Evolutionary conservation across 306 rosid species (phyloP), one percentile per base, ranked within the genome.

Genomic region (Glycine latifolia): DNA sequence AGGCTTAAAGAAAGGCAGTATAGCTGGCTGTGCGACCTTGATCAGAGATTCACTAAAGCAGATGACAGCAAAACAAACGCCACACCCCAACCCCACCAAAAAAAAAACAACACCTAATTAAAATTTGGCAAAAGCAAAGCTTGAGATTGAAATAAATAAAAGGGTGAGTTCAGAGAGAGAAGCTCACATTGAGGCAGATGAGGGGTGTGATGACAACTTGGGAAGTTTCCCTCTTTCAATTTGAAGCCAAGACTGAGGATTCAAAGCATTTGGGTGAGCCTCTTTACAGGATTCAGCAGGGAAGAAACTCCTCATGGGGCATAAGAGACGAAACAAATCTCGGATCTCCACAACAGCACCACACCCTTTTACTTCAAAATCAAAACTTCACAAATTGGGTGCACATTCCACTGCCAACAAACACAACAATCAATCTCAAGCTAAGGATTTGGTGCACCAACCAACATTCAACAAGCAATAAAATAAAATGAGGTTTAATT

Each of bases 301-400:
- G 84, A 94, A 91, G 89, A 92, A 94, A 83, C 89, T 87, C 94
- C 86, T 94, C 98, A 94, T 94, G 55, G 93, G 88, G 97, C 93
- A 87, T 88, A 89, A 85, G 80, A 92, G 71, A 76, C 81, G 78
- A 78, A 89, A 66, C 88, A 91, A 83, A 47, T 92, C 88, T 89
- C 92, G 85, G 97, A 94, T 91, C 97, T 92, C 92, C 89, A 87
- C 89, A 87, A 86, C 65, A 87, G 79, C 81, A 67, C 85, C 53
- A 80, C 67, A 82, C 47, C 81, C 56, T 73, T 86, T 78, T 10
- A 11, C 86, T 82, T 87, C 73, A 73, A 78, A 82, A 61, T 58
- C 82, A 76, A 84, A 67, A 71, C 89, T 82, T 78, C 74, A 65
- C 71, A 37, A 37, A 37, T 7, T 65, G 71, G 20, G 49, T 11